A percentile compares a stretch with the other conserved stretches of the same genome.
Evolutionary conservation across 176 grass and related monocot genomes (phyloP).

Genomic region (Dactylis glomerata): DNA sequence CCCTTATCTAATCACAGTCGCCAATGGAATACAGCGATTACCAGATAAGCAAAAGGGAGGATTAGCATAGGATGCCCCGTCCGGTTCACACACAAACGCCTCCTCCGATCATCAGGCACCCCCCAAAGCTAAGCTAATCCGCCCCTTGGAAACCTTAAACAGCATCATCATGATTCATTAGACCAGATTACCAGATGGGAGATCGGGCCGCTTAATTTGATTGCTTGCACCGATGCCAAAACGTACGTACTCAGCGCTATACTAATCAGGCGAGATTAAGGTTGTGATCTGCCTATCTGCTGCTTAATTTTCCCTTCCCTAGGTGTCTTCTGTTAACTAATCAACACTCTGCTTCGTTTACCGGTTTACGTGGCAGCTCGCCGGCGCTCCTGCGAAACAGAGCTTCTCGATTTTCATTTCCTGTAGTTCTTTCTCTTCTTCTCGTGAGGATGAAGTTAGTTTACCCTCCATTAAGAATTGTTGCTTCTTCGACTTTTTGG

Average conservation of each 20-base stretch:
- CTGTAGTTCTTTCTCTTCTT: not conserved
- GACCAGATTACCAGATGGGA: not conserved
- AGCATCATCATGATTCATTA: not conserved
- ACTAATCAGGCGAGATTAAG: not conserved
- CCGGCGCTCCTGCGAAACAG: not conserved
- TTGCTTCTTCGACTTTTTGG: not conserved
- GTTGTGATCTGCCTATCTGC: not conserved
- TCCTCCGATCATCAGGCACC: not conserved
- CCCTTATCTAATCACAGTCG: conserved; percentile 28
- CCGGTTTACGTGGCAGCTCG: conserved; percentile 38
- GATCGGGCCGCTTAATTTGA: not conserved
- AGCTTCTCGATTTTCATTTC: not conserved
- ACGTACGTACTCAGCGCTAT: not conserved
- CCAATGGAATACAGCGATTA: not conserved
- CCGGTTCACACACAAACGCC: not conserved
- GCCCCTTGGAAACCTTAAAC: conserved; percentile 22
- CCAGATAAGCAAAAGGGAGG: conserved; percentile 3
- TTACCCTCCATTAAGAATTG: not conserved
- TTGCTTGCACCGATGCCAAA: not conserved
- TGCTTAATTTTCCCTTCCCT: not conserved
- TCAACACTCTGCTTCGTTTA: not conserved
- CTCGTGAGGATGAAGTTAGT: not conserved
- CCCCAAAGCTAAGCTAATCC: not conserved
- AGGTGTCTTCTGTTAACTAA: not conserved
- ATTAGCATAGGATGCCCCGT: conserved; percentile 29